These are phyloP conservation scores for Wickerhamomyces pijperi DNA, from an alignment of 805 yeast genomes.

Conservation along the genomic window DNA sequence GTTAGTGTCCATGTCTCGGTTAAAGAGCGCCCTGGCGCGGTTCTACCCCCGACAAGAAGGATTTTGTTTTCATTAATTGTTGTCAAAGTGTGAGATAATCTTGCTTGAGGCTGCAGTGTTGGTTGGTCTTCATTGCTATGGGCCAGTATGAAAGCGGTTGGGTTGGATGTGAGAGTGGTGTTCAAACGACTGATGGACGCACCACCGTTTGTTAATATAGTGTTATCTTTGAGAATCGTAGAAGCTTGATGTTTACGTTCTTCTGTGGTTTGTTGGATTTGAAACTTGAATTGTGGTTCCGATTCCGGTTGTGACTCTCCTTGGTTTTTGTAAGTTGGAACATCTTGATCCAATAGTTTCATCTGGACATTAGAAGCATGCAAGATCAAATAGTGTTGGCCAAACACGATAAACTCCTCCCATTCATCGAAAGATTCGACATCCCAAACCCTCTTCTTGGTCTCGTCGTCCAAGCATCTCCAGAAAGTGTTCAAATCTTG, in stretches of 20 bases:
- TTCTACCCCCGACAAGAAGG: slow-evolving; percentile 56
- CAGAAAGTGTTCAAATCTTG: slow-evolving; percentile 50
- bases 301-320: too few species aligned
- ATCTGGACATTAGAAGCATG: slow-evolving; percentile 41
- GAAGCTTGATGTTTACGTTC: slow-evolving; percentile 10
- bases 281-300: not conserved
- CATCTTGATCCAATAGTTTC: not conserved
- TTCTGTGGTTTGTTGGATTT: slow-evolving; percentile 2
- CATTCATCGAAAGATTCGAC: slow-evolving; percentile 74
- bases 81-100: slow-evolving; percentile 52
- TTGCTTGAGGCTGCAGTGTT: slow-evolving; percentile 19
- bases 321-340: not conserved
- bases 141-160: too few species aligned
- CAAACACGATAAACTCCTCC: slow-evolving; percentile 68
- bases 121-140: too few species aligned
- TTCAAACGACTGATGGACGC: slow-evolving; percentile 18
- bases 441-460: slow-evolving; percentile 28
- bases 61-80: slow-evolving; percentile 18
- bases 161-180: too few species aligned
- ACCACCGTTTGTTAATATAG: slow-evolving; percentile 25
- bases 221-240: slow-evolving; percentile 2
- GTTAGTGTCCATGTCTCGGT: slow-evolving; percentile 37
- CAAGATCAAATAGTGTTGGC: slow-evolving; percentile 62
- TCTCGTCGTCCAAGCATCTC: slow-evolving; percentile 31
- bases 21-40: slow-evolving; percentile 40